Base-by-base conservation (phyloP, 148 eudicot genomes). In the Chenopodium formosanum region DNA sequence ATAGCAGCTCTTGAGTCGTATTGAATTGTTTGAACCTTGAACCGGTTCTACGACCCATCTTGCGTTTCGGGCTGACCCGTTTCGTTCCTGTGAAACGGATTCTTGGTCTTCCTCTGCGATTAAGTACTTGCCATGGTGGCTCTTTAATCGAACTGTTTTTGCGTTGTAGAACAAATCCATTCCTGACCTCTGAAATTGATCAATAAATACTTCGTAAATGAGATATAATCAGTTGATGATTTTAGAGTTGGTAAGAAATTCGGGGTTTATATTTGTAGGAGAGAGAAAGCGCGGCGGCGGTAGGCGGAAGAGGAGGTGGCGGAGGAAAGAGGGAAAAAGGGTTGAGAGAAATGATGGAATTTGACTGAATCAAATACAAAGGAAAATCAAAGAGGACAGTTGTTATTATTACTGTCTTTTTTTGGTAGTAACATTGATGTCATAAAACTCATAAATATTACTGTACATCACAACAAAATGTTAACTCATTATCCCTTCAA, bases 101-200 rank as follows among this genome's bases (percentile, higher is more conserved):
- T 86, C 90, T 48, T 90, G 88, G 84, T 91, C 91, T 27, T 88
- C 89, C 44, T 87, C 90, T 6, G 92, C 92, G 40, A 71, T 4
- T 13, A 92, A 80, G 86, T 86, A 92, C 82, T 93, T 93, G 87
- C 84, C 86, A 84, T 93, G 97, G 88, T 71, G 73, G 81, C 88
- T 81, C 2, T 83, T 80, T 27, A 93, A 82, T 11, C 97, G 94
- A 2, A 95, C 93, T 1, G 89, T 83, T 76, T 89, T 93, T 8
- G 99, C 97, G 76, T 88, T 85, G 69, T 47, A 78, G 91, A 97
- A 94, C 0, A 88, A 80, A 32, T 94, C 97, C 94, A 94, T 94
- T 65, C 84, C 94, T 25, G 87, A 64, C 84, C 47, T 76, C 50
- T 89, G 85, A 23, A 62, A 3, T 16, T 13, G 13, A 48, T 48